Percentiles rank a stretch among this genome's conserved stretches.
phyloP scores from a whole-genome alignment of 148 eudicot genomes.

The Rhododendron griersonianum region DNA sequence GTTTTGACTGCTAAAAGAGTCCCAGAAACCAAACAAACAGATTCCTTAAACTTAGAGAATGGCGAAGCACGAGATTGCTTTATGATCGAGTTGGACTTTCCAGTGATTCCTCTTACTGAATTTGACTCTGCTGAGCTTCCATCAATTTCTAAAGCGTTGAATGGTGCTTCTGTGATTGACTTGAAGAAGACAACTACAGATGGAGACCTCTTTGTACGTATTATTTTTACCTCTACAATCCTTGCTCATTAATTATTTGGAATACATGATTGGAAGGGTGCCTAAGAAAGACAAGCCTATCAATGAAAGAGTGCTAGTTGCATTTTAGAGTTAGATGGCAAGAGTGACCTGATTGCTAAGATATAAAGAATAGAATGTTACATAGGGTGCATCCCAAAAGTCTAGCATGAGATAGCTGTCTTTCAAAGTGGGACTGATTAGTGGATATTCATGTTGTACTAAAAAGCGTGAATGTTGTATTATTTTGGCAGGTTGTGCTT shows the following conservation, averaged over 20 bases:
- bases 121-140: slow-evolving; percentile 29
- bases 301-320: neutral
- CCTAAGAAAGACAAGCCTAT: neutral
- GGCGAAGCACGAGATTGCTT: slow-evolving; percentile 22
- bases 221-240: neutral
- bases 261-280: neutral
- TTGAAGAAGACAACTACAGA: slow-evolving; percentile 41
- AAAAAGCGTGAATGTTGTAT: neutral
- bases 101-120: slow-evolving; percentile 37
- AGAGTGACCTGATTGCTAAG: neutral
- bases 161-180: slow-evolving; percentile 38
- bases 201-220: slow-evolving; percentile 55
- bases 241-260: neutral
- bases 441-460: neutral
- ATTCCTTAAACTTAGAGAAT: neutral
- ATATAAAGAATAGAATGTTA: neutral
- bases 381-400: neutral
- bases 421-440: neutral
- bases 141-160: slow-evolving; percentile 41
- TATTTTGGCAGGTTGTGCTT: slow-evolving; percentile 50
- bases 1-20: slow-evolving; percentile 61
- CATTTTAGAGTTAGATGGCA: neutral
- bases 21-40: slow-evolving; percentile 18
- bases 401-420: neutral
- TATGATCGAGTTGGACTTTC: slow-evolving; percentile 67